Evolutionary conservation across 306 rosid genomes (phyloP), one percentile per base, ranked within the genome.

Genomic region (Acacia melanoxylon): DNA sequence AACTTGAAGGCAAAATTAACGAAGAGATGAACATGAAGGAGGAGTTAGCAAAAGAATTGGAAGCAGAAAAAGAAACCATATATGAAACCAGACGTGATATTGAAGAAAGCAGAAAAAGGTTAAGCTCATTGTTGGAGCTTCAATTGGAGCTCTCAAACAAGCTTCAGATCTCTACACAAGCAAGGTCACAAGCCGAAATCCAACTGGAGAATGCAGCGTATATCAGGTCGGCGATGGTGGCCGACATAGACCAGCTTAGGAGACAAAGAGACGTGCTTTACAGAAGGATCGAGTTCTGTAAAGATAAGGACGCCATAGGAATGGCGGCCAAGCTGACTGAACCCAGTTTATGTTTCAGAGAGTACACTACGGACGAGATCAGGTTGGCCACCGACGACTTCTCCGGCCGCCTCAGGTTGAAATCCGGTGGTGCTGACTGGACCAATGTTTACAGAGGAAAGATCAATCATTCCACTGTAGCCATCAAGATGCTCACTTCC

Each of bases 231-330:
- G 92, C 79, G 79, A 88, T 88, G 89, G 82, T 88, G 54, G 74
- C 85, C 19, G 91, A 89, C 41, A 89, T 91, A 9, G 94, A 89
- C 17, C 88, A 83, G 62, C 49, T 94, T 29, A 48, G 94, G 72
- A 58, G 82, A 59, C 91, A 91, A 45, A 91, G 90, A 52, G 94
- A 92, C 4, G 97, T 92, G 45, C 68, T 94, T 20, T 86, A 82
- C 7, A 77, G 97, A 56, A 89, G 97, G 83, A 83, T 94, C 4
- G 94, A 90, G 81, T 92, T 91, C 48, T 92, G 96, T 68, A 92
- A 79, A 69, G 90, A 92, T 8, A 89, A 84, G 76, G 98, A 95
- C 56, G 98, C 91, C 10, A 91, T 93, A 9, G 93, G 93, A 63
- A 93, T 82, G 89, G 87, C 83, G 0, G 82, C 82, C 2, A 84